Evolutionary conservation across 768 basidiomycete species (phyloP), one percentile per base, ranked within the genome.

Genomic region (Macrocybe gigantea): DNA sequence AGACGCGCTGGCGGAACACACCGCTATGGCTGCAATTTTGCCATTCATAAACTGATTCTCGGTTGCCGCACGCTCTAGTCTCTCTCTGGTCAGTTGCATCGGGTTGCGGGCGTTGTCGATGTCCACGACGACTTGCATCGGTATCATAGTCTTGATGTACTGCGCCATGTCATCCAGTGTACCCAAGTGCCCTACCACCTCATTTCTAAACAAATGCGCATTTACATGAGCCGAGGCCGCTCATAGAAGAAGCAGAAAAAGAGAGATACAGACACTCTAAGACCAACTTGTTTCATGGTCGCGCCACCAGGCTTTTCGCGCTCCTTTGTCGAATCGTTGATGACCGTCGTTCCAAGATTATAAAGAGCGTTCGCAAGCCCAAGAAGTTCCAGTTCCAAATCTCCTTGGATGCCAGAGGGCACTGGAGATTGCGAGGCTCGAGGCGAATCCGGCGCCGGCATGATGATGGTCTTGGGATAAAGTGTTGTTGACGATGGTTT

Each of bases 41-140:
- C 87, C 89, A 58, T 92, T 89, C 85, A 90, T 88, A 54, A 90
- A 92, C 59, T 91, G 90, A 60, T 93, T 93, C 67, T 93, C 91
- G 2, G 87, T 86, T 31, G 90, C 88, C 0, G 88, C 80, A 45
- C 88, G 75, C 66, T 93, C 90, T 10, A 93, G 64, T 44, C 86
- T 74, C 49, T 91, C 88, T 53, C 80, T 79, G 12, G 90, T 90
- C 44, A 90, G 70, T 59, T 83, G 81, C 82, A 88, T 83, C 4
- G 89, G 90, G 60, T 92, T 91, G 39, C 80, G 77, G 3, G 82
- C 72, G 53, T 80, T 83, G 70, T 93, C 90, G 49, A 92, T 85
- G 53, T 92, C 90, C 22, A 75, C 73, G 31, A 88, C 67, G 29
- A 89, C 77, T 62, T 90, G 85, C 64, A 85, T 69, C 0, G 88